Evolutionary conservation across 257 asterid genomes (phyloP).

Genomic region (Lantana camara): DNA sequence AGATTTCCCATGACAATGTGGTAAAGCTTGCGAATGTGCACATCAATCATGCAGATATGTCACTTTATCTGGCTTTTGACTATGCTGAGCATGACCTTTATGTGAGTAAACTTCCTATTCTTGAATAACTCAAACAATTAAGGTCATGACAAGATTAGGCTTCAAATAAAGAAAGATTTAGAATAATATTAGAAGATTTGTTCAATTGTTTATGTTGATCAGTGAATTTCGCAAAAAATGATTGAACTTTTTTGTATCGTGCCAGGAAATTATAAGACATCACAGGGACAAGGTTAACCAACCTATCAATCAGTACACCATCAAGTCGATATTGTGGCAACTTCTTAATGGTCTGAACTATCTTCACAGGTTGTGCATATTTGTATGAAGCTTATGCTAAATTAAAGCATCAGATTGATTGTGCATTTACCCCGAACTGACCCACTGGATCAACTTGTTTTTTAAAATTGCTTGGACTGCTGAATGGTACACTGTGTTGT

Average conservation of each 20-base stretch:
- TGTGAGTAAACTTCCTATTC: slow-evolving; percentile 55
- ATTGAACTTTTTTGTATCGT: slow-evolving; percentile 31
- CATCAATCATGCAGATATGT: slow-evolving; percentile 90
- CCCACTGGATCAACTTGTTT: slow-evolving; percentile 13
- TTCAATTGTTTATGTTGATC: slow-evolving; percentile 14
- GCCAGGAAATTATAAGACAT: slow-evolving; percentile 92
- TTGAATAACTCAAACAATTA: not conserved
- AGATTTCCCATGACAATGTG: slow-evolving; percentile 90
- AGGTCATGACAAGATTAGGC: no score
- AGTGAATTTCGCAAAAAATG: slow-evolving; percentile 23
- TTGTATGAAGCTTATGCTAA: slow-evolving; percentile 19
- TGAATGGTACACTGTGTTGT: slow-evolving; percentile 12
- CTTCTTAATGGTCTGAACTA: slow-evolving; percentile 95
- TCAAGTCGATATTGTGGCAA: slow-evolving; percentile 96
- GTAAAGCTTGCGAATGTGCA: slow-evolving; percentile 97
- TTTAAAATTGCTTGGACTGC: slow-evolving; percentile 5
- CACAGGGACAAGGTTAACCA: slow-evolving; percentile 98
- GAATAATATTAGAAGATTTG: not conserved
- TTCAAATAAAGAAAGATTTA: slow-evolving; percentile 11
- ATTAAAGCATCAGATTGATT: slow-evolving; percentile 15
- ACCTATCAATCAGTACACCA: slow-evolving; percentile 72
- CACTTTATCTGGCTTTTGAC: slow-evolving; percentile 95
- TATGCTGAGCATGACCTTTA: slow-evolving; percentile 97
- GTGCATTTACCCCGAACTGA: not conserved
- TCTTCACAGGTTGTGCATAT: slow-evolving; percentile 78